Evolutionary conservation across 2,329 filamentous ascomycete genomes (phyloP).

Genomic region (Aspergillus hiratsukae): DNA sequence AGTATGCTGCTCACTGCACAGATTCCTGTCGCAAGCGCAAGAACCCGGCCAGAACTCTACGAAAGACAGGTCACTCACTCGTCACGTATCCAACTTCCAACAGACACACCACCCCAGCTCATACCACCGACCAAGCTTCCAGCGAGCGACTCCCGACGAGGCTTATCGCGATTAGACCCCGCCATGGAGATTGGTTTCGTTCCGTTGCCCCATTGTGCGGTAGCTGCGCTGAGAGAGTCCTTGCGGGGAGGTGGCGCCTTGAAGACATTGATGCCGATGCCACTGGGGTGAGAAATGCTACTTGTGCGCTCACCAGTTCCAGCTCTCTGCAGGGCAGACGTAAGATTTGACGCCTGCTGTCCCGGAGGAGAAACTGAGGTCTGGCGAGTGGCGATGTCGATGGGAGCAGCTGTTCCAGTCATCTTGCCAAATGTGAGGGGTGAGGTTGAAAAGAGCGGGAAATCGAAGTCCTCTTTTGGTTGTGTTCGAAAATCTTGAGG

Average conservation of each 20-base stretch:
- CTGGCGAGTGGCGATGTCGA: conserved; percentile 57
- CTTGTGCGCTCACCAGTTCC: conserved; percentile 39
- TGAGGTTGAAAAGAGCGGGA: conserved; percentile 39
- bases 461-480: conserved; percentile 31
- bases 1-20: conserved; percentile 1
- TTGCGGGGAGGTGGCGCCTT: conserved; percentile 44
- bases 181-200: conserved; percentile 59
- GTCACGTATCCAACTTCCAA: conserved; percentile 94
- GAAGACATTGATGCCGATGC: conserved; percentile 34
- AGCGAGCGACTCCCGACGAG: conserved; percentile 55
- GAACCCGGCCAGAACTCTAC: conserved; percentile 18
- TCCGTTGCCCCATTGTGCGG: conserved; percentile 53
- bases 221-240: conserved; percentile 50
- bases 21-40: not conserved
- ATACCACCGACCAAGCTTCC: conserved; percentile 69
- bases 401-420: conserved; percentile 52
- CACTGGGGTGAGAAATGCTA: conserved; percentile 42
- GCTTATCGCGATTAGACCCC: conserved; percentile 45
- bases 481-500: conserved; percentile 24
- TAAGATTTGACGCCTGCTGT: conserved; percentile 60
- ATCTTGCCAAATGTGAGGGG: conserved; percentile 39
- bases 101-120: conserved; percentile 95
- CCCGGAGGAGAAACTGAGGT: conserved; percentile 55
- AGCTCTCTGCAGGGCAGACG: conserved; percentile 54
- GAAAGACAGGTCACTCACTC: conserved; percentile 66